These are phyloP conservation scores for Hydrangea macrophylla DNA, from an alignment of 148 eudicot genomes.

Conservation along the genomic window DNA sequence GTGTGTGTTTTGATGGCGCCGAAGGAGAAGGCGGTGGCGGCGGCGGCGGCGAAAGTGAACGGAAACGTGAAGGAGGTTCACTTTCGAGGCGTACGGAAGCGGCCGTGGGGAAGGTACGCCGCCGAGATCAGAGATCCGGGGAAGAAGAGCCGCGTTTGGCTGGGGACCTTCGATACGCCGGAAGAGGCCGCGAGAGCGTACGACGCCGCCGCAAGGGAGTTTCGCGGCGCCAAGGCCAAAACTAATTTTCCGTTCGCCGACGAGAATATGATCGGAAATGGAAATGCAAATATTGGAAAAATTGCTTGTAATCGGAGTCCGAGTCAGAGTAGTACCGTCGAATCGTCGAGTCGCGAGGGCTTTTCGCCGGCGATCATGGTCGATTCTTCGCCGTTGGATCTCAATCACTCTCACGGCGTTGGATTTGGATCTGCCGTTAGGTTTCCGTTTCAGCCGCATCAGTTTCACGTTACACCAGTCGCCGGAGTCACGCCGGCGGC, in stretches of 20 bases:
- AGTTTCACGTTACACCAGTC: not conserved
- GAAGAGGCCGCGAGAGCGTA: constrained; percentile 73
- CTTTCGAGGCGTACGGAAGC: constrained; percentile 61
- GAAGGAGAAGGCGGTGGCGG: constrained; percentile 19
- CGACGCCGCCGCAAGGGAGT: constrained; percentile 68
- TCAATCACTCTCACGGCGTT: constrained; percentile 26
- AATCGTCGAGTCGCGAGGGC: constrained; percentile 37
- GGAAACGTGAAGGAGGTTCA: constrained; percentile 30
- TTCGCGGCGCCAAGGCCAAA: constrained; percentile 71
- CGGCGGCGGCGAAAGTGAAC: constrained; percentile 2
- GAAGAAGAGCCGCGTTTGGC: constrained; percentile 68
- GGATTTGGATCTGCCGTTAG: not conserved
- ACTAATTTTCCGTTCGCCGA: constrained; percentile 47
- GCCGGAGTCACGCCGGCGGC: constrained; percentile 21
- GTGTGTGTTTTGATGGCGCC: constrained; percentile 14
- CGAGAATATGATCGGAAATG: not conserved
- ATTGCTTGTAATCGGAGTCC: constrained; percentile 26
- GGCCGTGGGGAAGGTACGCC: constrained; percentile 79
- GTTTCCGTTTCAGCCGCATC: constrained; percentile 15
- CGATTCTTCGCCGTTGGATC: constrained; percentile 34
- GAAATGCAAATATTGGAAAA: not conserved
- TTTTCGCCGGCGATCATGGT: constrained; percentile 22
- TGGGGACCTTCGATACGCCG: constrained; percentile 76
- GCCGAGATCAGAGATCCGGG: constrained; percentile 77
- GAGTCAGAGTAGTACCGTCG: constrained; percentile 56